phyloP scores from a whole-genome alignment of 2,329 filamentous ascomycete genomes.

The Calonectria hongkongensis region DNA sequence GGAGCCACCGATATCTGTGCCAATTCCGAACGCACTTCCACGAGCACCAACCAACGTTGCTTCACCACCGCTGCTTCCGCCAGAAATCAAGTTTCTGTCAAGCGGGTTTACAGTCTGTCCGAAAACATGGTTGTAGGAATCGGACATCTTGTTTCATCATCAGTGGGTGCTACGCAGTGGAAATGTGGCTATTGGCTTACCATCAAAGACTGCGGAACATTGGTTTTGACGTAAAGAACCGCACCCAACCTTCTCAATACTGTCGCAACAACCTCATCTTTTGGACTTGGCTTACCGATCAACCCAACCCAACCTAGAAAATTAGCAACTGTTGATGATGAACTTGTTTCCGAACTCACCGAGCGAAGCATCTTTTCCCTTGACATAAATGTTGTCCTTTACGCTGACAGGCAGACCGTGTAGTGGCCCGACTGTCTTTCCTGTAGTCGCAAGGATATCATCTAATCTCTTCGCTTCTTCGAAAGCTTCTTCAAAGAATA shows the following conservation, averaged over 20 bases:
- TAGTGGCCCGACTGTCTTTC: conserved; percentile 31
- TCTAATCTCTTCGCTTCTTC: conserved; percentile 28
- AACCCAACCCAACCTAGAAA: conserved; percentile 31
- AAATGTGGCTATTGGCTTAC: background rate
- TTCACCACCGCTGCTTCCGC: conserved; percentile 40
- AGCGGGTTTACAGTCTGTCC: conserved; percentile 37
- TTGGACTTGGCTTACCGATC: conserved; percentile 17
- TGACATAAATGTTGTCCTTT: conserved; percentile 38
- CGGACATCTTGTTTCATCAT: conserved; percentile 30
- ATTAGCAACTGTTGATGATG: background rate
- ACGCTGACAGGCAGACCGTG: conserved; percentile 41
- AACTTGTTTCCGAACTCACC: background rate
- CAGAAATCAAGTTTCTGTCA: conserved; percentile 38
- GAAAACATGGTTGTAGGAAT: conserved; percentile 41
- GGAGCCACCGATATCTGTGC: conserved; percentile 40
- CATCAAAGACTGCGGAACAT: conserved; percentile 44
- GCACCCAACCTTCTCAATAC: conserved; percentile 36
- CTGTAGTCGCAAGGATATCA: conserved; percentile 28
- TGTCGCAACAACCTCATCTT: conserved; percentile 33
- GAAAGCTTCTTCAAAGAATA: conserved; percentile 32
- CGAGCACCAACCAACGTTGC: conserved; percentile 29
- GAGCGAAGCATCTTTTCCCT: conserved; percentile 27
- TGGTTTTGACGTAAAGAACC: conserved; percentile 43
- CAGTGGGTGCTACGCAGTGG: background rate
- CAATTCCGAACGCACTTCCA: conserved; percentile 34